Conservation (phyloP, 192 early-diverging fungal species). For the Backusella tuberculispora region DNA sequence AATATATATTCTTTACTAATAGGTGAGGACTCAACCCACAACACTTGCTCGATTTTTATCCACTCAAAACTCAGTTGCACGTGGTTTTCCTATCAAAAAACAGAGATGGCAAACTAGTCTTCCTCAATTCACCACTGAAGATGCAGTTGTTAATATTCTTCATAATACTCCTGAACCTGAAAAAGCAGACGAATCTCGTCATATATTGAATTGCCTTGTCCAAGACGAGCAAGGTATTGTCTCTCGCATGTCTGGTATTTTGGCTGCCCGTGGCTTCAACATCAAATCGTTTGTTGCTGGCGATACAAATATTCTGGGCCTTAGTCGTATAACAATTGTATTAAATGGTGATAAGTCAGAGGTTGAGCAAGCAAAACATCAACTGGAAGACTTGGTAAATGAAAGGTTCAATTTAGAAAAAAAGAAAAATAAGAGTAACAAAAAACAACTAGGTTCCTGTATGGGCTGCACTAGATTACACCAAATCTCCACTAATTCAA, state of each 20-base stretch:
- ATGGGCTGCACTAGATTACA: conserved; percentile 98
- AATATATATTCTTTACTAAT: not conserved
- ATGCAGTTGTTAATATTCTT: conserved; percentile 96
- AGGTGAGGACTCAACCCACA: conserved; percentile 4
- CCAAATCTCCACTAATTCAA: conserved; percentile 83
- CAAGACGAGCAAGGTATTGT: conserved; percentile 89
- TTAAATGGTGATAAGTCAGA: conserved; percentile 80
- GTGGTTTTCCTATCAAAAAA: conserved; percentile 32
- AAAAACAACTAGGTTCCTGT: conserved; percentile 67
- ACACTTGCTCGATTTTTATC: not conserved
- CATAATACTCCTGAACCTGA: conserved; percentile 82
- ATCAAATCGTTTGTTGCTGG: conserved; percentile 97
- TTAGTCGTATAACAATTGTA: conserved; percentile 95
- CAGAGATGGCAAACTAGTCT: conserved; percentile 31
- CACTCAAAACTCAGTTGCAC: conserved; percentile 23
- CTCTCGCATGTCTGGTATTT: conserved; percentile 79
- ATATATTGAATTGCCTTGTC: conserved; percentile 95
- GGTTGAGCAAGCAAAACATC: conserved; percentile 91
- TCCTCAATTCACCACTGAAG: conserved; percentile 76
- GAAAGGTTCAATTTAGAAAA: not conserved
- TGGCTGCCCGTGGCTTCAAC: conserved; percentile 95
- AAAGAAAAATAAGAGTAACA: not conserved
- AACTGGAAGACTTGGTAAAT: conserved; percentile 92
- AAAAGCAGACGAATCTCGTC: conserved; percentile 65
- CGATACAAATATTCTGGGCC: conserved; percentile 91